These are phyloP conservation scores for Xerocomus brunneocitrinus DNA, from an alignment of 768 basidiomycete species.

Conservation along the genomic window DNA sequence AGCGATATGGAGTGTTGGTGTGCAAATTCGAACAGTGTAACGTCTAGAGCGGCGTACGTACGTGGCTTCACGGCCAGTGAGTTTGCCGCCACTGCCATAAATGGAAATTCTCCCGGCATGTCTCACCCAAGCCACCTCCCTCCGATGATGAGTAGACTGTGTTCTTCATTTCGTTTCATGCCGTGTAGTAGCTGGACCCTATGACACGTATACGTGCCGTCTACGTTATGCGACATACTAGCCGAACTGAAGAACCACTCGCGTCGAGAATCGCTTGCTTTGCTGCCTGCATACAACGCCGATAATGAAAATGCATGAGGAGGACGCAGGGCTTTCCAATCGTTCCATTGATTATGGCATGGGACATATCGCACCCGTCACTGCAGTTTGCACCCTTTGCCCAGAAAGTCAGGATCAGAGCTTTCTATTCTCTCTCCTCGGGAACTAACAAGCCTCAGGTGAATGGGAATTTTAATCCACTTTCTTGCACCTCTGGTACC, in stretches of 20 bases:
- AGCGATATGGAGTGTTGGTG: too few relatives aligned
- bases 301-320: slow-evolving; percentile 10
- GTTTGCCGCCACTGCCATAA: not conserved
- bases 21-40: too few relatives aligned
- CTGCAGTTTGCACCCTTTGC: not conserved
- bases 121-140: not conserved
- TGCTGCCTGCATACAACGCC: not conserved
- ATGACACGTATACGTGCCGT: slow-evolving; percentile 2
- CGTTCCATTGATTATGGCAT: not conserved
- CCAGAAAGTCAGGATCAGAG: not conserved
- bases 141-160: not conserved
- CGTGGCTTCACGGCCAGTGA: too few relatives aligned
- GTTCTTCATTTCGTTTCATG: slow-evolving; percentile 3
- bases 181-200: slow-evolving; percentile 13
- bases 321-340: slow-evolving; percentile 1
- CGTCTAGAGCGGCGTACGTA: not conserved
- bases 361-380: not conserved
- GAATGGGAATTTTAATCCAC: not conserved
- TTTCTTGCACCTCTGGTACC: not conserved
- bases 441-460: not conserved
- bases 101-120: not conserved
- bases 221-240: not conserved
- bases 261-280: slow-evolving; percentile 5
- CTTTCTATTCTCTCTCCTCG: not conserved
- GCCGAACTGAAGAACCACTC: not conserved